These are phyloP conservation scores for Kandelia obovata DNA, from an alignment of 345 rosid species.

Conservation along the genomic window DNA sequence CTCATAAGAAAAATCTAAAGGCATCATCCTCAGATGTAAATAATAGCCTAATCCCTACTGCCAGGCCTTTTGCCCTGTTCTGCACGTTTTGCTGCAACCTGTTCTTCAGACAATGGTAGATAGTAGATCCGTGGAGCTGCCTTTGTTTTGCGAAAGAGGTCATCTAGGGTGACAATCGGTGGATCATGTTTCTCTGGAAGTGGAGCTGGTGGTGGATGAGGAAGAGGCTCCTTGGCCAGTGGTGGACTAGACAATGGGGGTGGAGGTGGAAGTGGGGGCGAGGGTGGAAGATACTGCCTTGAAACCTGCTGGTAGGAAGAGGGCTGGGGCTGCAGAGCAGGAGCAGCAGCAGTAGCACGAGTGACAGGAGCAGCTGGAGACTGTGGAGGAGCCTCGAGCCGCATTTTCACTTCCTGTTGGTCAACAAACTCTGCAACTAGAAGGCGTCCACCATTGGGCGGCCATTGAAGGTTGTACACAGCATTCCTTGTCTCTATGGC, in stretches of 20 bases:
- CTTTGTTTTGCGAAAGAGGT: conserved; percentile 87
- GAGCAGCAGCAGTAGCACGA: conserved; percentile 22
- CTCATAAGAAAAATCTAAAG: conserved; percentile 14
- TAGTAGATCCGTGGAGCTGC: conserved; percentile 94
- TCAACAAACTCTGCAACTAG: conserved; percentile 85
- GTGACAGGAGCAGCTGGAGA: conserved; percentile 40
- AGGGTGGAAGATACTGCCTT: conserved; percentile 58
- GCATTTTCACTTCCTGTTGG: conserved; percentile 67
- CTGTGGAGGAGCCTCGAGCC: conserved; percentile 59
- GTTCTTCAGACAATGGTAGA: conserved; percentile 85
- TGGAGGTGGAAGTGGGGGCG: conserved; percentile 61
- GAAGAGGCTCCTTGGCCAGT: conserved; percentile 46
- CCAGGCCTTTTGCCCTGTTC: conserved; percentile 37
- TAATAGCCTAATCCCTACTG: conserved; percentile 37
- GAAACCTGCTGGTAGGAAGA: conserved; percentile 49
- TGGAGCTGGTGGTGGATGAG: conserved; percentile 66
- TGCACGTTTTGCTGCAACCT: conserved; percentile 74
- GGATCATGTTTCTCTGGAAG: conserved; percentile 66
- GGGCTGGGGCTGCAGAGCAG: conserved; percentile 38
- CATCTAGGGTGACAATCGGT: conserved; percentile 90
- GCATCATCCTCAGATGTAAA: conserved; percentile 24
- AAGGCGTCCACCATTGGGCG: conserved; percentile 86
- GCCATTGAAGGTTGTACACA: conserved; percentile 91
- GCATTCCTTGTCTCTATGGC: conserved; percentile 85
- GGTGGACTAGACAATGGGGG: conserved; percentile 52